Conservation (phyloP, 2,329 filamentous ascomycete genomes). For the Lachnellula suecica region DNA sequence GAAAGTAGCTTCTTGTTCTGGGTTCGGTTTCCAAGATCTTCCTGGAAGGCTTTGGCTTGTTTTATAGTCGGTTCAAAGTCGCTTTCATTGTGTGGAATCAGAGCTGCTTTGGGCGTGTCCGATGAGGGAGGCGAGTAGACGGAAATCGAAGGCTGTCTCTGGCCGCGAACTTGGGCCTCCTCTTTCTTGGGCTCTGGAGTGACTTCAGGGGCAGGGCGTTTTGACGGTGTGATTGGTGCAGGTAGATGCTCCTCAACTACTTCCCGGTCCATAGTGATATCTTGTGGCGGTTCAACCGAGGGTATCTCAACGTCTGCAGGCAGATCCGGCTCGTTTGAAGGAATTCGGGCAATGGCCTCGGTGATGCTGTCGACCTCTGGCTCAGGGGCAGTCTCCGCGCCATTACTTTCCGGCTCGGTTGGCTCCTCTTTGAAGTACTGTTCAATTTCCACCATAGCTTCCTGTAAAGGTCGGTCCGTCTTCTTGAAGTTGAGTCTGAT, state of each 20-base stretch:
- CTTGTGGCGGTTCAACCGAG: not conserved
- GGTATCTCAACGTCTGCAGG: slow-evolving; percentile 3
- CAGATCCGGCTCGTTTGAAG: slow-evolving; percentile 8
- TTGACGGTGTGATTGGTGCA: slow-evolving; percentile 7
- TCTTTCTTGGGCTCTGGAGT: slow-evolving; percentile 2
- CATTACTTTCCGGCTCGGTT: slow-evolving; percentile 14
- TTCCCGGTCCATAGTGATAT: no score
- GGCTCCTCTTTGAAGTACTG: slow-evolving; percentile 60
- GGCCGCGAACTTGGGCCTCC: slow-evolving; percentile 24
- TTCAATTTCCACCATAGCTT: slow-evolving; percentile 80
- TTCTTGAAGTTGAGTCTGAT: slow-evolving; percentile 75
- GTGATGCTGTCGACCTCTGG: slow-evolving; percentile 13
- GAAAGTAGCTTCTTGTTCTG: slow-evolving; percentile 78
- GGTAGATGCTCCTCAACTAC: slow-evolving; percentile 5
- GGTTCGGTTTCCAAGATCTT: slow-evolving; percentile 57
- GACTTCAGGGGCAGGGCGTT: slow-evolving; percentile 11
- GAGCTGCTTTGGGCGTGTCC: slow-evolving; percentile 74
- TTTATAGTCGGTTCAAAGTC: slow-evolving; percentile 76
- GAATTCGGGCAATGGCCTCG: slow-evolving; percentile 16
- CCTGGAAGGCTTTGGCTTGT: slow-evolving; percentile 74
- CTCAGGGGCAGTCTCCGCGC: slow-evolving; percentile 2
- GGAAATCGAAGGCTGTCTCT: slow-evolving; percentile 52
- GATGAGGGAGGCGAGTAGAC: slow-evolving; percentile 78
- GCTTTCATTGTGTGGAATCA: slow-evolving; percentile 63
- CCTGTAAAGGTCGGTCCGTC: slow-evolving; percentile 76